These are phyloP conservation scores for Wickerhamiella slavikovae DNA, from an alignment of 805 yeast genomes.

Conservation along the genomic window DNA sequence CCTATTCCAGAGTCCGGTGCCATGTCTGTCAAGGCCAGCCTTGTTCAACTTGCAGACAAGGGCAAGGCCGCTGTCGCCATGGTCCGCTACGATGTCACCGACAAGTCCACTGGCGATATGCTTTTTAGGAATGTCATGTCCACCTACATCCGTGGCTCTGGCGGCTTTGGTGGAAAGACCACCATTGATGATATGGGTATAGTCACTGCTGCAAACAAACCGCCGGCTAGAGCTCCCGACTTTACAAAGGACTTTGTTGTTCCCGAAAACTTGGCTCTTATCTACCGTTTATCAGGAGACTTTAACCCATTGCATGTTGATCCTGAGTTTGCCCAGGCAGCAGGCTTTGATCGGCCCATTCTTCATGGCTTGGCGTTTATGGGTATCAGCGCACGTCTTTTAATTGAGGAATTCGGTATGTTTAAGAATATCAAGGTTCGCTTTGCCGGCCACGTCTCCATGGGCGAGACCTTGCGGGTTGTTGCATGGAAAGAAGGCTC, in stretches of 20 bases:
- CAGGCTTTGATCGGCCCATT: conserved; percentile 69
- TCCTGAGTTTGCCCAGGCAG: conserved; percentile 74
- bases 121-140: conserved; percentile 70
- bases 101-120: conserved; percentile 43
- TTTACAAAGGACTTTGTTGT: conserved; percentile 39
- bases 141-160: conserved; percentile 60
- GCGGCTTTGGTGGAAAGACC: conserved; percentile 27
- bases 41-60: conserved; percentile 64
- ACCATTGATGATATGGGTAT: conserved; percentile 37
- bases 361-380: conserved; percentile 81
- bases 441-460: conserved; percentile 80
- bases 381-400: conserved; percentile 60
- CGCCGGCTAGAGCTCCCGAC: conserved; percentile 49
- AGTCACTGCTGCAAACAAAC: conserved; percentile 39
- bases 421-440: conserved; percentile 75
- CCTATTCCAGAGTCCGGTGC: conserved; percentile 60
- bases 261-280: conserved; percentile 56
- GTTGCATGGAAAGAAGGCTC: conserved; percentile 65
- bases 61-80: conserved; percentile 64
- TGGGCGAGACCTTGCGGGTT: conserved; percentile 74
- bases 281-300: conserved; percentile 85
- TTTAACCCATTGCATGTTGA: conserved; percentile 90
- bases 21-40: conserved; percentile 38
- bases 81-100: conserved; percentile 56
- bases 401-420: conserved; percentile 62